Conservation (phyloP, 2,329 filamentous ascomycete genomes). For the Trichoderma semiorbis region DNA sequence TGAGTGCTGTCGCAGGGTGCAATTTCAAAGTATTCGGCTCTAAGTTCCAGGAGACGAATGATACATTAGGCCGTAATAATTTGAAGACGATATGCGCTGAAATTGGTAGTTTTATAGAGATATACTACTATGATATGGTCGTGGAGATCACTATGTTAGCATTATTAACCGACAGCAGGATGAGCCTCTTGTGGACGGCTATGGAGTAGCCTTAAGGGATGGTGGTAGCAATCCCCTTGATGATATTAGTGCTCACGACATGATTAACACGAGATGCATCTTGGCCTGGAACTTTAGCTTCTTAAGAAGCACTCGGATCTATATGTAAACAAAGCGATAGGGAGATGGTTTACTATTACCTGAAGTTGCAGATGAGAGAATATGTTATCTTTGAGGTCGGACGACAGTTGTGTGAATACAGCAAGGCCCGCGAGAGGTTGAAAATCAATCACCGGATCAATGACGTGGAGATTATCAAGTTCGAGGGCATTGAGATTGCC, state of each 20-base stretch:
- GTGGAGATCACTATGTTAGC: neutral
- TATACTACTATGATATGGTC: accelerated
- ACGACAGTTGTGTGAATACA: neutral
- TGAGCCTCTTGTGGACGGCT: neutral
- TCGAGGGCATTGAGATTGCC: too few species aligned
- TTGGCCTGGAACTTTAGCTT: too few species aligned
- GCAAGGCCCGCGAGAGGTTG: neutral
- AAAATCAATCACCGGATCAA: neutral
- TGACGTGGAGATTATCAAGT: too few species aligned
- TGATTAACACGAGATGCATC: too few species aligned
- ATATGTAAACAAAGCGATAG: too few species aligned
- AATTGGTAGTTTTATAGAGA: neutral
- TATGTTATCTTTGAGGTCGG: neutral
- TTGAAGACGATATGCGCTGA: neutral
- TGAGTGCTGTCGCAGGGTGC: neutral
- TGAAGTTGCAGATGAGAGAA: too few species aligned
- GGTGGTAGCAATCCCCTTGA: too few species aligned
- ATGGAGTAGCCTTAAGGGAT: too few species aligned
- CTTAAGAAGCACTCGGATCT: too few species aligned
- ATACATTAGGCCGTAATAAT: neutral
- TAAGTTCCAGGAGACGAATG: too few species aligned
- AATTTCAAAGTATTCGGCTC: neutral
- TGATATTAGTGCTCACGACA: too few species aligned
- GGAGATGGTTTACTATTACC: too few species aligned
- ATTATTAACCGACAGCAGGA: neutral